phyloP scores from a whole-genome alignment of 345 rosid species.

The Arabidopsis suecica region DNA sequence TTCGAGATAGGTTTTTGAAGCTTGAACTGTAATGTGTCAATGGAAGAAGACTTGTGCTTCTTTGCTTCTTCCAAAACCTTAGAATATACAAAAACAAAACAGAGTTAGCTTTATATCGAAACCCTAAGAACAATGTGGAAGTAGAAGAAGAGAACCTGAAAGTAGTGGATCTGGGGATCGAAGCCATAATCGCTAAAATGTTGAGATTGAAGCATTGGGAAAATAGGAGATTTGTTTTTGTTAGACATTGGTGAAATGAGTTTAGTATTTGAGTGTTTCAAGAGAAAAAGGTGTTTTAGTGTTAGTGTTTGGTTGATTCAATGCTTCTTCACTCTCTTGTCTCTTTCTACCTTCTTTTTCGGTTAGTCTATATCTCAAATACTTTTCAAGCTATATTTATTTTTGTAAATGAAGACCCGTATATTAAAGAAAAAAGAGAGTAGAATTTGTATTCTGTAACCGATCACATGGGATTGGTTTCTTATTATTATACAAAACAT shows the following conservation, averaged over 20 bases:
- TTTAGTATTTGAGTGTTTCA: not conserved
- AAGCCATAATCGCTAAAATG: slow-evolving; percentile 93
- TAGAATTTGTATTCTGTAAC: not conserved
- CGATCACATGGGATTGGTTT: slow-evolving; percentile 6
- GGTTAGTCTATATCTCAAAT: slow-evolving; percentile 15
- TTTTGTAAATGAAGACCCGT: not conserved
- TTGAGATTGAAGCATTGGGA: slow-evolving; percentile 71
- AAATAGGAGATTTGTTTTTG: slow-evolving; percentile 58
- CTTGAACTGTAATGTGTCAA: slow-evolving; percentile 70
- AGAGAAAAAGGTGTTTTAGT: not conserved
- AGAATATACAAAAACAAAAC: not conserved
- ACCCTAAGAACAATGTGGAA: not conserved
- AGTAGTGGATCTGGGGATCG: slow-evolving; percentile 85
- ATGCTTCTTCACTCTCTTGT: slow-evolving; percentile 35
- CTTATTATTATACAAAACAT: not conserved
- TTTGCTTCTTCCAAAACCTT: slow-evolving; percentile 85
- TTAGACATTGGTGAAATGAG: not conserved
- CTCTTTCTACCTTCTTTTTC: slow-evolving; percentile 27
- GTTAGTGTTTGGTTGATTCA: slow-evolving; percentile 21
- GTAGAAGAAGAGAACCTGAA: slow-evolving; percentile 56
- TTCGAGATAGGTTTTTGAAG: slow-evolving; percentile 79
- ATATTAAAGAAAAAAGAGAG: not conserved
- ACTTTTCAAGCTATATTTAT: slow-evolving; percentile 6
- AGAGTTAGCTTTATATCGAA: not conserved
- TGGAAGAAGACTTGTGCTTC: slow-evolving; percentile 59